Base-by-base conservation (phyloP, 2,329 filamentous ascomycete genomes). In the Diaporthe batatas region DNA sequence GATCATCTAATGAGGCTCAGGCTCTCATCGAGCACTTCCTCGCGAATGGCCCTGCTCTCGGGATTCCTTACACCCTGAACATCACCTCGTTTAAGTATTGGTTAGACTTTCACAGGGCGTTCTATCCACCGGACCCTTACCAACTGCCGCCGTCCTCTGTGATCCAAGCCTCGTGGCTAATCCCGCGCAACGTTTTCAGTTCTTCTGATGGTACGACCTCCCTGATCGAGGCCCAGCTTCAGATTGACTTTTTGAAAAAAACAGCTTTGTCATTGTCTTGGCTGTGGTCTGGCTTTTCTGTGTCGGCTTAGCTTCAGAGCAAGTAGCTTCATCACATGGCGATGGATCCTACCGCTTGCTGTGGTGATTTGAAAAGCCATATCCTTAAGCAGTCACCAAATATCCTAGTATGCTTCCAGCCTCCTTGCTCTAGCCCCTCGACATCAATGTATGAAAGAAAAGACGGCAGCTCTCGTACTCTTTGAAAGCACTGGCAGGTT, bases 131-230 rank as follows among this genome's bases (percentile, higher is more conserved):
- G 55, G 8, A n/a, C 14, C 55, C 55, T 21, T 36, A 58, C 55
- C 32, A 39, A 58, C 7, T 58, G 32, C 55, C 55, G 55, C 55
- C 55, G 32, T 58, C 55, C 55, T 58, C 55, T 58, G 55, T 58
- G 55, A 21, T 58, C 55, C 55, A 58, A 58, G 55, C 55, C 55
- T 58, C 55, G 11, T 80, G 81, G 11, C 73, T 83, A 21, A 81
- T 83, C 67, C 81, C 81, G 1, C 78, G 79, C 29, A 74, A 77
- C 1, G 78, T 78, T 1, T 74, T 83, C 7, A 78, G 80, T 42
- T 73, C 78, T 57, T 74, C 82, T 71, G 78, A 79, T 51, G 76
- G 49, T 21, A 70, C 47, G 6, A 81, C 82, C 72, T 75, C 77
- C 8, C 29, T 58, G n/a, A 58, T 58, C 16, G 55, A 39, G 55